These are phyloP conservation scores for Flaveria trinervia DNA, from an alignment of 129 eudicot genomes.

Conservation along the genomic window DNA sequence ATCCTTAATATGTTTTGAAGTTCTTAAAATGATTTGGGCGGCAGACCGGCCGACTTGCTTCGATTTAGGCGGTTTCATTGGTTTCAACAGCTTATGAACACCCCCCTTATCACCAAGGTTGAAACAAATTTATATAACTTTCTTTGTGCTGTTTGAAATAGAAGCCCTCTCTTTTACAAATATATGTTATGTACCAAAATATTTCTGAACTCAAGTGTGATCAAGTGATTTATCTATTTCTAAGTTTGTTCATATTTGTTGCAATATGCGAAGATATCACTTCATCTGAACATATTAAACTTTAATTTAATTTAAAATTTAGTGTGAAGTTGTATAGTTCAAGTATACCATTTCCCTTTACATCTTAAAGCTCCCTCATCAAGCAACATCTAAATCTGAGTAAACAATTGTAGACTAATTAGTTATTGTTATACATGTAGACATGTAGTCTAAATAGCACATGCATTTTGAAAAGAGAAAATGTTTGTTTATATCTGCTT, in stretches of 20 bases:
- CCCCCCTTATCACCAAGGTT: too few relatives aligned
- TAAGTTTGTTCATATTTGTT: not conserved
- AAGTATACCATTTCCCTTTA: not conserved
- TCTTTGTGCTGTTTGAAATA: too few relatives aligned
- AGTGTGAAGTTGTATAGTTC: not conserved
- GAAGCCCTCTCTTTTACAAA: too few relatives aligned
- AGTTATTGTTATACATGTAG: not conserved
- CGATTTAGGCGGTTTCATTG: too few relatives aligned
- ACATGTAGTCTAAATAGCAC: not conserved
- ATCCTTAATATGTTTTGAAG: not conserved
- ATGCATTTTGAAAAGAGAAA: too few relatives aligned
- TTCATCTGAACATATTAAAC: not conserved
- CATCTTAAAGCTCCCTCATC: constrained; percentile 1
- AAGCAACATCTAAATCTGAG: not conserved
- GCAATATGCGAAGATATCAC: not conserved
- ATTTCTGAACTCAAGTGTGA: constrained; percentile 3
- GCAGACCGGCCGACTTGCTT: too few relatives aligned
- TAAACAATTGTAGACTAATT: not conserved
- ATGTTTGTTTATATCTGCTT: too few relatives aligned
- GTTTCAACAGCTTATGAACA: too few relatives aligned
- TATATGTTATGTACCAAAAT: not conserved
- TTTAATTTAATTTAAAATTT: not conserved
- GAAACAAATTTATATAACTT: too few relatives aligned
- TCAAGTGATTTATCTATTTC: not conserved
- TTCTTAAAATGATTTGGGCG: not conserved